Base-by-base conservation (phyloP, 2,329 filamentous ascomycete genomes). In the Microsporum ferrugineum region DNA sequence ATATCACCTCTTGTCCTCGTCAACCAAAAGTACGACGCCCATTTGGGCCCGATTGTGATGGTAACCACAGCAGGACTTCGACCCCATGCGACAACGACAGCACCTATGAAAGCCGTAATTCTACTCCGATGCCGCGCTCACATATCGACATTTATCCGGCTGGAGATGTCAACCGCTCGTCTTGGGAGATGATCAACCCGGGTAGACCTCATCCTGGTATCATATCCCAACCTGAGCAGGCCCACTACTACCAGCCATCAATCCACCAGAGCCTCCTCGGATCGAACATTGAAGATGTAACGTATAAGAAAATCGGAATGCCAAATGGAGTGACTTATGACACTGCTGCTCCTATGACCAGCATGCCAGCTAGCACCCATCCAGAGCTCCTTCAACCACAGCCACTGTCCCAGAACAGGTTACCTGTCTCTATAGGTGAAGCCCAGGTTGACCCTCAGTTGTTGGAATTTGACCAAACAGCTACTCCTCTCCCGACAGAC, bases 161-260 rank as follows among this genome's bases (percentile, higher is more conserved):
- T 14, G 41, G 57, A 23, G 63, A 62, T 59, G 57, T 62, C 34
- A 72, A 77, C 53, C 74, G 71, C 63, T 79, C 79, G 1, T 76
- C 77, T 0, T 84, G 81, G 75, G 77, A 81, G 57, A 73, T 76
- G 57, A 76, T 72, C 43, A 81, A 82, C 66, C 80, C 81, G 45
- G 78, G 79, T 29, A 74, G 76, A 60, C 74, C 76, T 2, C 68
- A 78, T 59, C 78, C 80, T 23, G 70, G 75, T 62, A 75, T 76
- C 36, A 77, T 80, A 65, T 72, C 72, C 17, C 72, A 76, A 43
- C 71, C 70, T 17, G 75, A 78, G 57, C 75, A 76, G 60, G 75
- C 77, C 36, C 78, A 81, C 53, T 83, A 82, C 68, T 79, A 80
- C 65, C 78, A 82, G 61, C 74, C 75, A n/a, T 72, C 73, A 2